Base-by-base conservation (phyloP, 805 yeast genomes). In the Cyberlindnera xylosilytica region DNA sequence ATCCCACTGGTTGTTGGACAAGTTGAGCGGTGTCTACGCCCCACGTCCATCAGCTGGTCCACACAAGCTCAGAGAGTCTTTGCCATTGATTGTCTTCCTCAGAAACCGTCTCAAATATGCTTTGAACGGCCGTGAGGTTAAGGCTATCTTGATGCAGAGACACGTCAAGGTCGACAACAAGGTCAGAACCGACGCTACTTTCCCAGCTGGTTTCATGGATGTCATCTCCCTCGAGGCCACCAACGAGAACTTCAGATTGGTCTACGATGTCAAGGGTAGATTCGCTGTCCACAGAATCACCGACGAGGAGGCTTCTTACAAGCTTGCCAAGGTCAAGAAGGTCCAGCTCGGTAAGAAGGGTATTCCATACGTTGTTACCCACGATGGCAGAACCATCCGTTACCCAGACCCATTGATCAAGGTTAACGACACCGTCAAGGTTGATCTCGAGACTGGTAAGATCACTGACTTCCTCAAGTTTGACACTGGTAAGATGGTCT, bases 1-100 rank as follows among this genome's bases (percentile, higher is more conserved):
- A 82, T 85, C 90, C 81, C 99, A 93, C 85, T 93, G 99, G 99
- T 87, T 93, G 95, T 87, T 93, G 81, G 99, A 95, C 95, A 93
- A 93, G 80, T 81, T 93, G 79, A 87, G 97, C 70, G 99, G 99
- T 73, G 80, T 87, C 70, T 93, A 93, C 74, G 99, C 99, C 59
- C 99, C 99, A 79, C 89, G 98, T 81, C 96, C 98, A 70, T 89
- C 97, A 56, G 84, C 96, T 64, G 99, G 99, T 80, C 99, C 99
- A 72, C 99, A 91, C 82, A 93, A 91, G 78, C 83, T 90, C 72
- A 84, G 97, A 75, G 98, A 90, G 79, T 90, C 96, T 53, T 83
- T 90, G 68, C 98, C 98, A 70, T 83, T 90, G 75, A 81, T 91
- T 67, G 91, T 90, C 61, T 91, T 91, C 79, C 78, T 91, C 70